A percentile compares a stretch with the other conserved stretches of the same genome.
These are phyloP conservation scores for Rhazya stricta DNA, from an alignment of 257 asterid species.

Conservation along the genomic window DNA sequence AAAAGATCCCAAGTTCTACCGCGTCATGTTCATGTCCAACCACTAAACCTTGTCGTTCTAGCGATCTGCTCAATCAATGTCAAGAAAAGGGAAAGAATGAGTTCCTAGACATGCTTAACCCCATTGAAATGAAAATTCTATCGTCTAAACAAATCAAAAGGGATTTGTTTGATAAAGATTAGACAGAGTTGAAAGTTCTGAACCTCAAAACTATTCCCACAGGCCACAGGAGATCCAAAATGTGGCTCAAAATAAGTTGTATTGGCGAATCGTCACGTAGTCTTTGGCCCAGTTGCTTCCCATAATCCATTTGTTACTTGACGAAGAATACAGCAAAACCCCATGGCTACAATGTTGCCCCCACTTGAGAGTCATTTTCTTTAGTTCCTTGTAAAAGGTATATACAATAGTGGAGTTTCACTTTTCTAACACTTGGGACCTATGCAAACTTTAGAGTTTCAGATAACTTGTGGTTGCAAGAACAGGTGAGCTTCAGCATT, in stretches of 20 bases:
- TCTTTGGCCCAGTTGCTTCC: neutral
- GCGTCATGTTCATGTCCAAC: neutral
- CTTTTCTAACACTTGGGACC: neutral
- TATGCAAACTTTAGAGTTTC: neutral
- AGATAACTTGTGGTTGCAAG: constrained; percentile 10
- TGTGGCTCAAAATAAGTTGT: neutral
- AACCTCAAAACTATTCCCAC: neutral
- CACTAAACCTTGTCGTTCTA: constrained; percentile 4
- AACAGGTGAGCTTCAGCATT: neutral
- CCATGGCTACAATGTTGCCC: neutral
- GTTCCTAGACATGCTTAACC: neutral
- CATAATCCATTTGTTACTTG: neutral
- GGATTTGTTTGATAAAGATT: constrained; percentile 32
- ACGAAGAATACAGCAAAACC: constrained; percentile 2
- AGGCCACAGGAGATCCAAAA: neutral
- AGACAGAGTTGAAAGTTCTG: constrained; percentile 16
- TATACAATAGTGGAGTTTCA: neutral
- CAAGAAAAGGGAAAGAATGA: constrained; percentile 5
- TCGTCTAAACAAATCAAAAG: neutral
- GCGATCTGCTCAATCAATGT: neutral
- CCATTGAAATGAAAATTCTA: neutral
- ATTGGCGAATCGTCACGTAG: neutral
- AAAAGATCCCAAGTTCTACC: neutral
- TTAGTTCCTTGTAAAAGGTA: neutral
- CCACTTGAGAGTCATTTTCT: neutral